Conservation (phyloP, 2,329 filamentous ascomycete species). For the Alternaria ethzedia region DNA sequence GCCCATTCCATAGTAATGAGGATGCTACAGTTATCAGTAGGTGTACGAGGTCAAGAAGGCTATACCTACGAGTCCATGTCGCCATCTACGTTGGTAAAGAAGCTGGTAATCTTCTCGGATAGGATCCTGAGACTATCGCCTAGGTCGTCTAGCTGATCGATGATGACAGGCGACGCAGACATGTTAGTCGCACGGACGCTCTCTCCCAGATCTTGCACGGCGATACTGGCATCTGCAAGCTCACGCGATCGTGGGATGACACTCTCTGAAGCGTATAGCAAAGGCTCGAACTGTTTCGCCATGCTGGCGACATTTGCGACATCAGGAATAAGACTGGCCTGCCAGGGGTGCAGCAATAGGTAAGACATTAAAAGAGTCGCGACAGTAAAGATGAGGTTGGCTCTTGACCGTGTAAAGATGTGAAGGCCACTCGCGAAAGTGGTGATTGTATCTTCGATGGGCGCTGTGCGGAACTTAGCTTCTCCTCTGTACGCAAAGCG, state of each 20-base stretch:
- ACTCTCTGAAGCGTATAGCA: constrained; percentile 94
- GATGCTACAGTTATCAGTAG: constrained; percentile 62
- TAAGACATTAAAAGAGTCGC: constrained; percentile 69
- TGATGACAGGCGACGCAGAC: constrained; percentile 86
- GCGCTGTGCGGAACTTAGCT: constrained; percentile 84
- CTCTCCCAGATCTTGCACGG: constrained; percentile 93
- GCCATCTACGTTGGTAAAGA: constrained; percentile 91
- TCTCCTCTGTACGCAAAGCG: constrained; percentile 87
- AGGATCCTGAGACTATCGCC: constrained; percentile 85
- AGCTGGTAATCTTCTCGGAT: constrained; percentile 83
- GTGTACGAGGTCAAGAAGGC: neutral
- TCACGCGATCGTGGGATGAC: constrained; percentile 85
- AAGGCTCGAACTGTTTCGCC: constrained; percentile 88
- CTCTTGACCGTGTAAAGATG: constrained; percentile 71
- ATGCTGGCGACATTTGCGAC: constrained; percentile 89
- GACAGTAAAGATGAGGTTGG: constrained; percentile 68
- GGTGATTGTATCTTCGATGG: constrained; percentile 75
- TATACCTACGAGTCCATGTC: constrained; percentile 78
- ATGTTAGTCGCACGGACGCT: constrained; percentile 88
- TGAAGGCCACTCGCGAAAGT: constrained; percentile 67
- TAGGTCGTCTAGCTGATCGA: constrained; percentile 81
- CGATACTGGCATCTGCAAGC: constrained; percentile 87
- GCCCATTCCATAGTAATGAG: constrained; percentile 97
- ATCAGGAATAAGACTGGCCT: constrained; percentile 74
- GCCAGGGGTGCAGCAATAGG: constrained; percentile 69